phyloP scores from a whole-genome alignment of 129 eudicot species.

The Saussurea involucrata region DNA sequence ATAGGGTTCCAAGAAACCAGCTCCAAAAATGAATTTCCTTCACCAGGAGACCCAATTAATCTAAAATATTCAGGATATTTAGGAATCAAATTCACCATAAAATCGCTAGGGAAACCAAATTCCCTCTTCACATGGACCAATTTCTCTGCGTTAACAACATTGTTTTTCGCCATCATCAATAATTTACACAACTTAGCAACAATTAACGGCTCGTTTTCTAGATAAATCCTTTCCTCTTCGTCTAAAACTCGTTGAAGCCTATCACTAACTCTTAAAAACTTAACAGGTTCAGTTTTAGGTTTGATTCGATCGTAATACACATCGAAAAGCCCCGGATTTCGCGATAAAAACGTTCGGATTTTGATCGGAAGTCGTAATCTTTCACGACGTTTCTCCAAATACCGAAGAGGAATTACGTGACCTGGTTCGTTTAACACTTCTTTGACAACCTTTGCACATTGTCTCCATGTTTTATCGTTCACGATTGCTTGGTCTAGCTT shows the following conservation, averaged over 20 bases:
- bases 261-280: constrained; percentile 47
- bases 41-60: constrained; percentile 47
- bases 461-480: constrained; percentile 59
- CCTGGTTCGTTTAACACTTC: constrained; percentile 82
- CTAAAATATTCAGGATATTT: constrained; percentile 56
- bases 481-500: constrained; percentile 69
- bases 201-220: constrained; percentile 51
- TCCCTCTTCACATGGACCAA: constrained; percentile 72
- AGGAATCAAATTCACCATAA: constrained; percentile 52
- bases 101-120: constrained; percentile 80
- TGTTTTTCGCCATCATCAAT: constrained; percentile 78
- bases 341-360: constrained; percentile 40
- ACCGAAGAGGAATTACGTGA: constrained; percentile 59
- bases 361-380: constrained; percentile 46
- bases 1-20: constrained; percentile 58
- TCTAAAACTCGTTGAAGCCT: constrained; percentile 42
- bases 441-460: constrained; percentile 60
- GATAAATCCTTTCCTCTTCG: constrained; percentile 46
- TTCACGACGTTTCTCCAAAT: constrained; percentile 61
- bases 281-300: constrained; percentile 56
- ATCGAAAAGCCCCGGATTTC: constrained; percentile 65
- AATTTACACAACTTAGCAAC: constrained; percentile 66
- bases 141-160: constrained; percentile 57
- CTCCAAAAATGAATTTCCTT: constrained; percentile 55
- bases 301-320: constrained; percentile 56